A percentile compares a stretch with the other conserved stretches of the same genome.
These are phyloP conservation scores for Plantago ovata DNA, from an alignment of 257 asterid genomes.

Conservation along the genomic window DNA sequence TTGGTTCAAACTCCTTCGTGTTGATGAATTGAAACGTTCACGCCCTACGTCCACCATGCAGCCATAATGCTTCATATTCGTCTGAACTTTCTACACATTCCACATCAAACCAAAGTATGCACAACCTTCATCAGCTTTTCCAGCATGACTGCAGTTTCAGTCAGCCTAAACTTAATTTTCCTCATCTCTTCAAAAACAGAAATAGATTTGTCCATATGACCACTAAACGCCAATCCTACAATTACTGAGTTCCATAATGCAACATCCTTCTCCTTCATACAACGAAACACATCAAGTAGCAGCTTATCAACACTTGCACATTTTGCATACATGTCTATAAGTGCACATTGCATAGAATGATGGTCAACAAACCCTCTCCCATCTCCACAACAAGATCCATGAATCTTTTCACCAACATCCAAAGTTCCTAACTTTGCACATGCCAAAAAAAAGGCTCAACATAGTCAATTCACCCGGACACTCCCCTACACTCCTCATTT, in stretches of 20 bases:
- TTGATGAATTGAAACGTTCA: slow-evolving; percentile 55
- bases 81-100: slow-evolving; percentile 34
- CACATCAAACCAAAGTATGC: slow-evolving; percentile 45
- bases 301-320: slow-evolving; percentile 57
- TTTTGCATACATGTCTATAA: slow-evolving; percentile 72
- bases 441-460: slow-evolving; percentile 68
- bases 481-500: slow-evolving; percentile 44
- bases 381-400: slow-evolving; percentile 39
- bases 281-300: slow-evolving; percentile 49
- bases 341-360: slow-evolving; percentile 56
- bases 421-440: slow-evolving; percentile 59
- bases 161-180: slow-evolving; percentile 37
- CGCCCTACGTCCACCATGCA: slow-evolving; percentile 82
- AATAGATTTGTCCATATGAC: slow-evolving; percentile 49
- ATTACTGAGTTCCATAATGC: slow-evolving; percentile 62
- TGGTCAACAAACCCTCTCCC: slow-evolving; percentile 33
- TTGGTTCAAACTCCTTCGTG: slow-evolving; percentile 55
- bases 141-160: slow-evolving; percentile 66
- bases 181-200: slow-evolving; percentile 65
- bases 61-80: slow-evolving; percentile 59
- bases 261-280: slow-evolving; percentile 54
- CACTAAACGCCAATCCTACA: slow-evolving; percentile 56
- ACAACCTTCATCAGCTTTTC: slow-evolving; percentile 57
- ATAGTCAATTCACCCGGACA: slow-evolving; percentile 64
- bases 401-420: slow-evolving; percentile 63